phyloP scores from a whole-genome alignment of 2,329 filamentous ascomycete species.

The Fusarium udum region DNA sequence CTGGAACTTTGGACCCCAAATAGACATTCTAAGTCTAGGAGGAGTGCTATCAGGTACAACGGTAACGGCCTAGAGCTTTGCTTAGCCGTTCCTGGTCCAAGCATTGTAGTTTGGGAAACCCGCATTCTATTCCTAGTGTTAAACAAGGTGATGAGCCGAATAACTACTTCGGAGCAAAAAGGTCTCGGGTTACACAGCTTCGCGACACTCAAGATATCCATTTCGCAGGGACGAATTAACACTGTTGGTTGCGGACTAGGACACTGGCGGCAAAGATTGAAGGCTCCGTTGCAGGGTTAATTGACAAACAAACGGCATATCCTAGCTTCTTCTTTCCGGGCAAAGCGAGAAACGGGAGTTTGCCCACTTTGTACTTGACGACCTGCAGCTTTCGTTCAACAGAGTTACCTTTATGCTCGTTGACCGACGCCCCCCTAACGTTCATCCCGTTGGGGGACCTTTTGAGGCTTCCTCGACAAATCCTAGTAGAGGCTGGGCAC shows the following conservation, averaged over 20 bases:
- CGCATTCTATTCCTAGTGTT: slow-evolving; percentile 29
- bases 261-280: slow-evolving; percentile 23
- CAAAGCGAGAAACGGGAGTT: slow-evolving; percentile 26
- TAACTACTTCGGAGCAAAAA: slow-evolving; percentile 31
- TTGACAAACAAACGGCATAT: slow-evolving; percentile 37
- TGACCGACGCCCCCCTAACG: slow-evolving; percentile 33
- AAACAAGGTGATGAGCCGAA: slow-evolving; percentile 34
- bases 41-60: slow-evolving; percentile 11
- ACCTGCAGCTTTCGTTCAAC: slow-evolving; percentile 32
- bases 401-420: slow-evolving; percentile 41
- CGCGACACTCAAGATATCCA: slow-evolving; percentile 33
- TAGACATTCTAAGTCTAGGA: not conserved
- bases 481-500: slow-evolving; percentile 25
- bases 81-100: slow-evolving; percentile 17
- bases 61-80: slow-evolving; percentile 11
- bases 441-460: slow-evolving; percentile 27
- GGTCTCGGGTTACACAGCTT: slow-evolving; percentile 35
- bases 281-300: slow-evolving; percentile 27
- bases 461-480: slow-evolving; percentile 28
- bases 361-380: slow-evolving; percentile 31
- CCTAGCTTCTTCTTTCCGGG: slow-evolving; percentile 19
- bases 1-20: slow-evolving; percentile 5
- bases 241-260: slow-evolving; percentile 24
- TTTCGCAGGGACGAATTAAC: slow-evolving; percentile 26
- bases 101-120: slow-evolving; percentile 28